Evolutionary conservation across 2,329 filamentous ascomycete genomes (phyloP).

Genomic region (Cordyceps militaris): DNA sequence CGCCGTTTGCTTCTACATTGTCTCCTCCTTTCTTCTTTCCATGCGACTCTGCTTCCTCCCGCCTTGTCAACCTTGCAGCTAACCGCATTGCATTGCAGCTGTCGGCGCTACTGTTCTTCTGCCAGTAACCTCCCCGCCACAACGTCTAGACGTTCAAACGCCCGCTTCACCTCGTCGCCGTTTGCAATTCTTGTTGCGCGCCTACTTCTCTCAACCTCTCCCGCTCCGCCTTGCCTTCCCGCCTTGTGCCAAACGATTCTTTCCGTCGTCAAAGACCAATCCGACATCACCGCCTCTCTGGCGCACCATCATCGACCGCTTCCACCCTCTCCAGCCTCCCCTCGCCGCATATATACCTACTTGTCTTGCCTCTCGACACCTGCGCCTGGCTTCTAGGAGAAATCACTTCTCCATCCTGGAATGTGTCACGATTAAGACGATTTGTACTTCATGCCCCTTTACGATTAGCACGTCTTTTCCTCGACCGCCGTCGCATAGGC

Average conservation of each 20-base stretch:
- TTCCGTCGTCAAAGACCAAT: not conserved
- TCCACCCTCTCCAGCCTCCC: not conserved
- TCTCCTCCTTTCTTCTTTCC: not conserved
- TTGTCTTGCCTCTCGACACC: not conserved
- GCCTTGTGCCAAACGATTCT: not conserved
- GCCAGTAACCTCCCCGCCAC: not conserved
- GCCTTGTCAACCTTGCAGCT: constrained; percentile 24
- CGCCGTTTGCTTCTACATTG: constrained; percentile 4
- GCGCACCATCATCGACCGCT: not conserved
- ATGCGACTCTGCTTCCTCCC: constrained; percentile 6
- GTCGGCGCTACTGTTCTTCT: not conserved
- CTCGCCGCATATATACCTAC: not conserved
- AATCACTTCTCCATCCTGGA: constrained; percentile 3
- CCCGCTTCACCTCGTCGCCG: not conserved
- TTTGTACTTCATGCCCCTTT: constrained; percentile 22
- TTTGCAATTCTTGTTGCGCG: constrained; percentile 3
- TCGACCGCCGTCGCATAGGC: constrained; percentile 1
- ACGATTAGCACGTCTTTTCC: constrained; percentile 22
- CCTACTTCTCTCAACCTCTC: not conserved
- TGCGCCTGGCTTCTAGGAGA: not conserved
- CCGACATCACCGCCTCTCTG: not conserved
- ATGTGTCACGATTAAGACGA: constrained; percentile 21
- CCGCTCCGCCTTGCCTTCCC: not conserved
- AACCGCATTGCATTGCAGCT: constrained; percentile 22
- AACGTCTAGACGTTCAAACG: not conserved